Base-by-base conservation (phyloP, 768 basidiomycete species). In the Obba rivulosa region DNA sequence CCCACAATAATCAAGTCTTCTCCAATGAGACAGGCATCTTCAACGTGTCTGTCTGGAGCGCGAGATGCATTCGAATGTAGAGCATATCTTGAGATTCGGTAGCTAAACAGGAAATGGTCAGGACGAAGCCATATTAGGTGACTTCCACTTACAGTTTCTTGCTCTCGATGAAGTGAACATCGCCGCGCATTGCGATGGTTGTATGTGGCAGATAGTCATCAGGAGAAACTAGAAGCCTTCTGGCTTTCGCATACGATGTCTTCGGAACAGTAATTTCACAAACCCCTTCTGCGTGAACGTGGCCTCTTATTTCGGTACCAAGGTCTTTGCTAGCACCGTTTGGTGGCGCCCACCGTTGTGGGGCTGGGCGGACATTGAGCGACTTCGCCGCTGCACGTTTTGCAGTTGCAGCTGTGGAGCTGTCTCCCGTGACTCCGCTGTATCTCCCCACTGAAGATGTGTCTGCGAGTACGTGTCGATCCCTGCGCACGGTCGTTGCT, bases 21-120 rank as follows among this genome's bases (percentile, higher is more conserved):
- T 13, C 64, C 67, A 24, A 75, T 57, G 47, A 72, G 64, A 46
- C 70, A 69, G 18, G 71, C 76, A 53, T 81, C 76, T 39, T 66
- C 67, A 45, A 78, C 75, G 53, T 72, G 72, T 28, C 66, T 63
- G 55, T 66, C 62, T 23, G 53, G n/a, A 3, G 31, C 49, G 35
- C 21, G 22, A 10, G 50, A 49, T 40, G 42, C 45, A 34, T 42
- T 43, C 39, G 34, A 22, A 18, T 57, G 58, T 23, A 63, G 50
- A 5, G 60, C 57, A 38, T 49, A 55, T 10, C 23, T 37, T 3
- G 49, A 51, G 25, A 53, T 52, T 20, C 57, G 52, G 5, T 34
- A 24, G 24, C 62, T 63, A 47, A 42, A 46, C 36, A 46, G 49
- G 48, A 43, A 25, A 14, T 13, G 24, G 41, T 51, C 38, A 54